Evolutionary conservation across 495 filamentous ascomycete genomes (phyloP), one percentile per base, ranked within the genome.

Genomic region (Aspergillus olivimuriae): DNA sequence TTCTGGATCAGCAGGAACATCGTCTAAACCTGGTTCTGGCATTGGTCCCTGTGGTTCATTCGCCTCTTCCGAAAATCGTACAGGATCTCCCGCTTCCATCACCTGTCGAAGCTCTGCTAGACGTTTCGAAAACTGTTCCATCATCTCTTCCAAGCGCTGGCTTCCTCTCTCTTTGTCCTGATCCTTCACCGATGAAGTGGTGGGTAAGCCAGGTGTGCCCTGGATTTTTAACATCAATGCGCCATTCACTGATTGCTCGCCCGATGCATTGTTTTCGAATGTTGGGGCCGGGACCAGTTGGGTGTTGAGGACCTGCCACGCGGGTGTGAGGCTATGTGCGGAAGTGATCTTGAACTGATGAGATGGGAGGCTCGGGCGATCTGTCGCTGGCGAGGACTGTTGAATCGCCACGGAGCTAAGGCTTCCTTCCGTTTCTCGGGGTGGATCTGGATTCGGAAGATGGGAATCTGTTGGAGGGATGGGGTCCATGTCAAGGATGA

Each of bases 181-280:
- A 7, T 57, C 64, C 36, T 54, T 64, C 7, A 47, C 59, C 2
- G 52, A 49, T 28, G 48, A 53, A 41, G 39, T 53, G 47, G 58
- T 48, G 15, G 65, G 52, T 4, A 66, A 31, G 0, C 64, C 65
- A 0, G 51, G 44, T 0, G 63, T 69, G 1, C 86, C 86, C 26
- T 83, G 77, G 34, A 90, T 81, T 32, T 74, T 74, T 23, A 89
- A 60, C 78, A 89, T 86, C 43, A 84, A 51, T 0, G 74, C 65
- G n/a, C 53, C 46, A 15, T 67, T 62, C 6, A 49, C 41, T 3
- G 50, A 31, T 12, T 56, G 44, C 12, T 55, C 61, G 1, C 52
- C 58, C 1, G 55, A 60, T 47, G 59, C 58, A 39, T 66, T 66
- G 47, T 68, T 75, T 35, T 79, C 74, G 48, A 75, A 83, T 8